phyloP scores from a whole-genome alignment of 345 rosid species.

The Populus pruinosa region DNA sequence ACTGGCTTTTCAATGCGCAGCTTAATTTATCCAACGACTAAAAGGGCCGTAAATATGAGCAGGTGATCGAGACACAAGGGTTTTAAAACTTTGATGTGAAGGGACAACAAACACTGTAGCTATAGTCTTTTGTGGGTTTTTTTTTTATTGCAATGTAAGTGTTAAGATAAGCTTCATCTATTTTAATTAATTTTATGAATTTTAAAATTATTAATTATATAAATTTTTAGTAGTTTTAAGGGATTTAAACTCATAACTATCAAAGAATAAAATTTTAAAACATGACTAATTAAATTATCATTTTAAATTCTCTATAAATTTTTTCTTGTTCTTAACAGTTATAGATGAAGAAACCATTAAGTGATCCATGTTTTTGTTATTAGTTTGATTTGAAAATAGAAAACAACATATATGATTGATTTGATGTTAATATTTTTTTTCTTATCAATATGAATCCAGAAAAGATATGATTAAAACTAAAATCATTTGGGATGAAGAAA shows the following conservation, averaged over 20 bases:
- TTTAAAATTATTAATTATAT: no score
- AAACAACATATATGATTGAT: neutral
- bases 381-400: neutral
- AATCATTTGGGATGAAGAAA: no score
- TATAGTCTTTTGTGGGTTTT: constrained; percentile 13
- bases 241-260: no score
- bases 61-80: neutral
- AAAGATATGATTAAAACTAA: no score
- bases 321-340: neutral
- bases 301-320: neutral
- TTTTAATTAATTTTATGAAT: no score
- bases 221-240: no score
- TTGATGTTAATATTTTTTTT: neutral
- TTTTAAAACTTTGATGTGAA: constrained; percentile 29
- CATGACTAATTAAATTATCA: no score
- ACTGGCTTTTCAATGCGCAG: neutral
- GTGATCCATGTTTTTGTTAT: no score
- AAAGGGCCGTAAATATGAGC: neutral
- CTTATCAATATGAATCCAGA: no score
- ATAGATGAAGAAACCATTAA: neutral
- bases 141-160: neutral
- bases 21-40: neutral
- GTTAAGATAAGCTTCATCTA: no score
- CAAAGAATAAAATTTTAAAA: no score
- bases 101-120: constrained; percentile 16